Evolutionary conservation across 179 eudicot species (phyloP), one percentile per base, ranked within the genome.

Genomic region (Beta corolliflora): DNA sequence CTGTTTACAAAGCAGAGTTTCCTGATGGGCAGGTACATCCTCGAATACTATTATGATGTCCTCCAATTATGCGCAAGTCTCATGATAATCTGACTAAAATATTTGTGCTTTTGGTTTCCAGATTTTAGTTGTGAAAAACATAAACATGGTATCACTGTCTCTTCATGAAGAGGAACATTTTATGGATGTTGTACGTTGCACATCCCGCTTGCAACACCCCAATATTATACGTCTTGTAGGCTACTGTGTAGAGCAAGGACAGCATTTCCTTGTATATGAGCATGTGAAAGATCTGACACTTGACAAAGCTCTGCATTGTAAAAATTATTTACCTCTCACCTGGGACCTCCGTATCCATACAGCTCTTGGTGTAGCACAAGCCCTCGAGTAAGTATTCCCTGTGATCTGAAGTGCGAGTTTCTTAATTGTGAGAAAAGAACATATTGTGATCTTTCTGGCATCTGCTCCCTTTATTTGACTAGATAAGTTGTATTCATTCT

Each of bases 1-100:
- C 98, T 52, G 99, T 95, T 83, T 92, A 85, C 82, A 95, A 88
- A 89, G 98, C 97, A 79, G 91, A 90, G 56, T 89, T 94, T 81
- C 92, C 95, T 50, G 91, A 91, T 83, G 94, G 96, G 77, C 90
- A 85, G 76, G 99, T 95, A 86, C 74, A 81, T 77, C 53, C 76
- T 68, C 75, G 44, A 53, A 75, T 59, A 75, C 65, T 58, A 9
- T n/a, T 52, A 10, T 69, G 7, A 56, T 46, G 14, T 56, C n/a
- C 18, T 76, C 23, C 18, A 46, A 77, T 50, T 14, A 54, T 19
- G 68, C 54, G 29, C 36, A 61, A 50, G 50, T 63, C 63, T 67
- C 18, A 19, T 64, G 64, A 73, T 44, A 23, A 56, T 45, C 76
- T 61, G 55, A 72, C 7, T 41, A 11, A 66, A 46, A 41, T 45